These are phyloP conservation scores for Aspergillus steynii DNA, from an alignment of 495 filamentous ascomycete species.

Conservation along the genomic window DNA sequence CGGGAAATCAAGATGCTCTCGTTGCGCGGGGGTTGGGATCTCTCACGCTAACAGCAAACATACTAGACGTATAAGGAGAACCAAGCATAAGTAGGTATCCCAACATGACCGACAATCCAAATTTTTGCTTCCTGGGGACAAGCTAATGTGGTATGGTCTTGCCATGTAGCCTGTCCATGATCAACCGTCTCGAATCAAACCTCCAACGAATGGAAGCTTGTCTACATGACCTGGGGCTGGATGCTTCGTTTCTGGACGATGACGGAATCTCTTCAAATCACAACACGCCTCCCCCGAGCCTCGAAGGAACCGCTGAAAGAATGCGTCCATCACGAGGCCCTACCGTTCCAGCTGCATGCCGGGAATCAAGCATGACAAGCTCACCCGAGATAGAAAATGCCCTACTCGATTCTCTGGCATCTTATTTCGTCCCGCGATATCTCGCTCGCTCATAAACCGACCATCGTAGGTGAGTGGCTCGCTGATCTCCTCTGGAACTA, in stretches of 20 bases:
- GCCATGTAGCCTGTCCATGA: constrained; percentile 10
- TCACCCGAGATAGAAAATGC: not conserved
- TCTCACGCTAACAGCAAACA: not conserved
- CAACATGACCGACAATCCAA: not conserved
- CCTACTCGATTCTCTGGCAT: constrained; percentile 2
- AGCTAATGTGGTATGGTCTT: not conserved
- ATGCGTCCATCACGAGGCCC: not conserved
- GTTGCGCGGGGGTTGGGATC: constrained; percentile 1
- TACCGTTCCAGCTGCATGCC: not conserved
- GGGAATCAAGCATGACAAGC: not conserved
- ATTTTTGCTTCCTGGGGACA: not conserved
- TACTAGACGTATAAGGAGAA: constrained; percentile 1
- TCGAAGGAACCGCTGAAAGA: not conserved
- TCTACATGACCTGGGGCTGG: constrained; percentile 7
- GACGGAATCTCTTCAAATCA: not conserved
- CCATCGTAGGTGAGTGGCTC: constrained; percentile 10
- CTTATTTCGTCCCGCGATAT: constrained; percentile 17
- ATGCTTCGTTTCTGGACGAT: not conserved
- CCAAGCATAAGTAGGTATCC: constrained; percentile 5
- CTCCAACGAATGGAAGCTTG: constrained; percentile 15
- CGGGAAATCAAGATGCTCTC: constrained; percentile 8
- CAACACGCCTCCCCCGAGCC: not conserved
- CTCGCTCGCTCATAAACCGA: constrained; percentile 11
- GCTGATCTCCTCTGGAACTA: not conserved
- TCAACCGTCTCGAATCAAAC: constrained; percentile 16